Conservation (phyloP, 208 protist species). For the Naegleria fowleri region DNA sequence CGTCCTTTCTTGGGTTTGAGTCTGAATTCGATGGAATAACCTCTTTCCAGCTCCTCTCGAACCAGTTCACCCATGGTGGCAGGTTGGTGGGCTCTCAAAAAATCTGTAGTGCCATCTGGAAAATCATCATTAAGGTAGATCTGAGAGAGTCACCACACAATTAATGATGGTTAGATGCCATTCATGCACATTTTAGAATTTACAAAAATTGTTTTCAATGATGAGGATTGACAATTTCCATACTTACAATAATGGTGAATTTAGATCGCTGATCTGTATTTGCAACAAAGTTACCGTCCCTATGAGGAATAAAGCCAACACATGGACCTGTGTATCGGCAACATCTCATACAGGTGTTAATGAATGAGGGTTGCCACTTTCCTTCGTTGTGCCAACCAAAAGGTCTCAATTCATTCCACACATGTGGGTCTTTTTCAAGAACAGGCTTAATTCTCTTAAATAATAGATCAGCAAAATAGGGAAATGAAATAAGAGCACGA, state of each 20-base stretch:
- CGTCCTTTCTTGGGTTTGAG: constrained; percentile 18
- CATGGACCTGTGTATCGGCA: background rate
- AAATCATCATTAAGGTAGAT: constrained; percentile 32
- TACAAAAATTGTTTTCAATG: too few relatives aligned
- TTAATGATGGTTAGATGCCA: too few relatives aligned
- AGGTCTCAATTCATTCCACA: background rate
- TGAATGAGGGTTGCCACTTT: background rate
- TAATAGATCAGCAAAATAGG: background rate
- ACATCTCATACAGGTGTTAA: background rate
- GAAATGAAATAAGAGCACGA: background rate
- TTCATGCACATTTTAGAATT: too few relatives aligned
- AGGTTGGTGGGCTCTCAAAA: background rate
- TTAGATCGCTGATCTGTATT: constrained; percentile 6
- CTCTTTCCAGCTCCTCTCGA: constrained; percentile 14
- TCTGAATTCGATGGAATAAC: background rate
- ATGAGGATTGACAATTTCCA: too few relatives aligned
- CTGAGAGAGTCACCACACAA: background rate
- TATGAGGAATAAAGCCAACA: constrained; percentile 28
- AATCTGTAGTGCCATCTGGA: constrained; percentile 28
- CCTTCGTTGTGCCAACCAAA: background rate
- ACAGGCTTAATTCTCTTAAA: background rate
- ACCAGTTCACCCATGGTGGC: background rate
- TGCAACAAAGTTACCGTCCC: constrained; percentile 26
- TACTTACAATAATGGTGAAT: constrained; percentile 25
- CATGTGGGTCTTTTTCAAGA: background rate